Evolutionary conservation across 805 yeast species (phyloP), one percentile per base, ranked within the genome.

Genomic region (Saccharomyces jurei): DNA sequence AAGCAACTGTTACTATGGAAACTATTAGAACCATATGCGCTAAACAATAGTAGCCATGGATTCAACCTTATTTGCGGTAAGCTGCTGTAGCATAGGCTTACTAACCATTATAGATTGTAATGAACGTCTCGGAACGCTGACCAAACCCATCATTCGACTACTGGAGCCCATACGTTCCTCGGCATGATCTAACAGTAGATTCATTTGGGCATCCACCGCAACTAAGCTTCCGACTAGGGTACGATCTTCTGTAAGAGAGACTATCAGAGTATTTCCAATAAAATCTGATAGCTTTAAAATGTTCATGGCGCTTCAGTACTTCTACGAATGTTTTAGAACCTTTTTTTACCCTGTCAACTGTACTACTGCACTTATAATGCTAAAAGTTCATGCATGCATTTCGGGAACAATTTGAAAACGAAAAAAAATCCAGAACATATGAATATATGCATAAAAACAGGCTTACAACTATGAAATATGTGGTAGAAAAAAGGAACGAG

Each of bases 121-220:
- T 3, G 80, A 68, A 1, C 60, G 58, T 51, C 71, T 67, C 0
- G 82, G 83, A 2, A 81, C 74, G 58, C 84, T 79, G n/a, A 81
- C 82, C 9, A 81, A 63, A 0, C 84, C 85, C 46, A 80, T 60
- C 44, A 36, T 36, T 17, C 44, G 22, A 48, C 73, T 73, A 57
- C 85, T 69, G 14, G 58, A 57, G 9, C 49, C 47, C 8, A 52
- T 52, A 5, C 50, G 56, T 54, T 77, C 81, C 11, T 56, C 57
- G 9, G 72, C 77, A 53, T 73, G 70, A 41, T 78, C 72, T 25
- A 77, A 56, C 21, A 77, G 61, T 5, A 77, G 51, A 53, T 77
- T 77, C 21, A 72, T 64, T 53, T 74, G 75, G 31, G 77, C 76
- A 58, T 77, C 81, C 3, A 74, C 61, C 0, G 81, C 77, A 11